Evolutionary conservation across 2,329 filamentous ascomycete genomes (phyloP).

Genomic region (Botrytis hyacinthi): DNA sequence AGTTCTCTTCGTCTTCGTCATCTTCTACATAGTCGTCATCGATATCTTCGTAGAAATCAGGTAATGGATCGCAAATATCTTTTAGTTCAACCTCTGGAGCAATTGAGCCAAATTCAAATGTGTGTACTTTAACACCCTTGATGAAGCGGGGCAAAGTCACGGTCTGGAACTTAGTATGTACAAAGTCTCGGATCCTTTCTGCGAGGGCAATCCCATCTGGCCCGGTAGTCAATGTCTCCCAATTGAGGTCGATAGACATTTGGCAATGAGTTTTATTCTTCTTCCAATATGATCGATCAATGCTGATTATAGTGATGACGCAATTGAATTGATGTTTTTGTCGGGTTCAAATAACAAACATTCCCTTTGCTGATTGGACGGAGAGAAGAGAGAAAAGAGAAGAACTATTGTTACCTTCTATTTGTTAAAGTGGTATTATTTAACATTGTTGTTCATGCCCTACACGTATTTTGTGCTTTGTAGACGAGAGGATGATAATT

Average conservation of each 20-base stretch:
- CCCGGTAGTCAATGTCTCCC: conserved; percentile 87
- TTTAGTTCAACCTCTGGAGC: conserved; percentile 87
- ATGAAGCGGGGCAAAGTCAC: conserved; percentile 92
- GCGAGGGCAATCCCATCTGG: conserved; percentile 83
- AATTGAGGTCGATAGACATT: conserved; percentile 98
- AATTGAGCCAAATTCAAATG: conserved; percentile 86
- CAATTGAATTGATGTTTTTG: neutral
- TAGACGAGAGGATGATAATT: conserved; percentile 1
- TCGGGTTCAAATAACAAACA: neutral
- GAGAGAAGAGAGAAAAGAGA: neutral
- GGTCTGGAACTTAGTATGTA: conserved; percentile 93
- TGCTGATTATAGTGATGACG: neutral
- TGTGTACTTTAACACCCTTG: conserved; percentile 89
- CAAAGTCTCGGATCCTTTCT: conserved; percentile 83
- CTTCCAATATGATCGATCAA: neutral
- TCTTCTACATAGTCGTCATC: conserved; percentile 60
- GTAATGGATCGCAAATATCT: conserved; percentile 91
- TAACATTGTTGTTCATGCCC: neutral
- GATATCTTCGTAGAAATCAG: conserved; percentile 92
- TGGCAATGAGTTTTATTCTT: conserved; percentile 13
- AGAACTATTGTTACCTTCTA: neutral
- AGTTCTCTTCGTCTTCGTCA: conserved; percentile 44
- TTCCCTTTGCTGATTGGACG: neutral
- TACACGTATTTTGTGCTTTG: conserved; percentile 1
- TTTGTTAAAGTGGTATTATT: neutral